phyloP scores from a whole-genome alignment of 2,329 filamentous ascomycete genomes.

The Amauroascus niger region DNA sequence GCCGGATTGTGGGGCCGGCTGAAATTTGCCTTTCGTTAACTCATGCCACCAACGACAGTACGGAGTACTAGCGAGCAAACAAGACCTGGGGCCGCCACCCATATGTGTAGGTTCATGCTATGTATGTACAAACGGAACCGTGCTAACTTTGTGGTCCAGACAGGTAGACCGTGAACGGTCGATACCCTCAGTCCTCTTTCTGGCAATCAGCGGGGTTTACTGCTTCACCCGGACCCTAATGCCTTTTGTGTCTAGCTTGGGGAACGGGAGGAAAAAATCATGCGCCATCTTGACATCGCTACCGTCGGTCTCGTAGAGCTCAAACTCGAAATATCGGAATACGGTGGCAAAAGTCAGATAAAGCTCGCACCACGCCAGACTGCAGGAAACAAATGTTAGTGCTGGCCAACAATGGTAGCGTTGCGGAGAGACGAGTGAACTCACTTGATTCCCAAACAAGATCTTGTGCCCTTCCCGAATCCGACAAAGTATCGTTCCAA shows the following conservation, averaged over 20 bases:
- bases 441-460: not conserved
- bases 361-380: slow-evolving; percentile 16
- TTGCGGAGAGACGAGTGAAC: not conserved
- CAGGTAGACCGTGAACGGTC: not conserved
- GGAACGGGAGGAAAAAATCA: slow-evolving; percentile 5
- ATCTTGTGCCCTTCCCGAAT: not conserved
- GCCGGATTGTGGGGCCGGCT: not conserved
- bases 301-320: slow-evolving; percentile 9
- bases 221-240: slow-evolving; percentile 5
- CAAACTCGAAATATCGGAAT: not conserved
- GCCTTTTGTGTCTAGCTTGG: slow-evolving; percentile 9
- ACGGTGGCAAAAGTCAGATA: slow-evolving; percentile 13
- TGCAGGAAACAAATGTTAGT: not conserved
- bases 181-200: not conserved
- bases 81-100: not conserved
- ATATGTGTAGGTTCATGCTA: not conserved
- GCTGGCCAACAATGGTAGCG: not conserved
- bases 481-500: not conserved
- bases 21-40: not conserved
- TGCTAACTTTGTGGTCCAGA: not conserved
- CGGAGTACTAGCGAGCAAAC: not conserved
- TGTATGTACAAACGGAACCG: not conserved
- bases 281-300: slow-evolving; percentile 6
- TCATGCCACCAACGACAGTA: not conserved
- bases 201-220: not conserved